Conservation (phyloP, 805 yeast species). For the Wickerhamiella sergipiensis region DNA sequence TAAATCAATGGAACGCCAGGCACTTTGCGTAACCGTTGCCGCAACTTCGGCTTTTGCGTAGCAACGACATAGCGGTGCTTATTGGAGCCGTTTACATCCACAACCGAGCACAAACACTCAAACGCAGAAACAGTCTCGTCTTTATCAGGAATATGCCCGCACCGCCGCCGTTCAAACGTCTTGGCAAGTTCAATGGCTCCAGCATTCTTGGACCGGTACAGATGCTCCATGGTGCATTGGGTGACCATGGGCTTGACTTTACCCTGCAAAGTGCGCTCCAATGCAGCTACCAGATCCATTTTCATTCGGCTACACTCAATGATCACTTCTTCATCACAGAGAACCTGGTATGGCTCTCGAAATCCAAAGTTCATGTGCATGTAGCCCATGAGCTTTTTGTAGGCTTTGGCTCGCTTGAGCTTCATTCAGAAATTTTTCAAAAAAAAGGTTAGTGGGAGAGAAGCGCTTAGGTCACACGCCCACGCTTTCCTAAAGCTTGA, state of each 20-base stretch:
- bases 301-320: conserved; percentile 50
- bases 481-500: too few relatives aligned
- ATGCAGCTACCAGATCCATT: conserved; percentile 69
- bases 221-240: conserved; percentile 84
- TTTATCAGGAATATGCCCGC: conserved; percentile 47
- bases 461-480: background rate
- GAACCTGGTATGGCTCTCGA: conserved; percentile 83
- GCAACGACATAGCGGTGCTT: conserved; percentile 88
- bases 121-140: conserved; percentile 34
- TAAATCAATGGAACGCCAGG: conserved; percentile 88
- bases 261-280: conserved; percentile 69
- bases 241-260: conserved; percentile 84
- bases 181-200: conserved; percentile 72
- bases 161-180: conserved; percentile 77
- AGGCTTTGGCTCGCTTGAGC: conserved; percentile 89
- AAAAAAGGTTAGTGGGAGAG: background rate
- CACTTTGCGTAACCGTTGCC: conserved; percentile 53
- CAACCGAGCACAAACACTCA: conserved; percentile 59
- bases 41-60: conserved; percentile 57
- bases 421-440: conserved; percentile 41
- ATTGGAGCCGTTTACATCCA: conserved; percentile 30
- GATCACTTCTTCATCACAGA: conserved; percentile 72
- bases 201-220: conserved; percentile 60
- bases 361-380: conserved; percentile 79
- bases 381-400: conserved; percentile 82